phyloP scores from a whole-genome alignment of 2,329 filamentous ascomycete genomes.

The Ceratocystis harringtonii region DNA sequence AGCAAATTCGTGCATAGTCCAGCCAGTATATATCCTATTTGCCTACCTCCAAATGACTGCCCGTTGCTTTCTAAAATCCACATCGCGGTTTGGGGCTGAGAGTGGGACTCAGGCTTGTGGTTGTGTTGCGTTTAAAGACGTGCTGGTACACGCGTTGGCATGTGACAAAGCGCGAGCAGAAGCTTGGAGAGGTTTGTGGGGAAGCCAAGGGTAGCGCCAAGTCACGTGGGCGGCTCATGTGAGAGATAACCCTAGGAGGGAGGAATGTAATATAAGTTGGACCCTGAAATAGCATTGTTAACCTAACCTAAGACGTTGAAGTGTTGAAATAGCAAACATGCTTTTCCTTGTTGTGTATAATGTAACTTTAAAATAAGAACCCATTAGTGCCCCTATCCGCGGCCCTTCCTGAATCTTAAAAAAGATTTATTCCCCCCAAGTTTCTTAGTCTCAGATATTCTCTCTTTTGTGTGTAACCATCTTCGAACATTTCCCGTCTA shows the following conservation, averaged over 20 bases:
- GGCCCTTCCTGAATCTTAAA: neutral
- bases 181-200: neutral
- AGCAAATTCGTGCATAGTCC: neutral
- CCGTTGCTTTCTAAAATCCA: conserved; percentile 15
- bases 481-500: neutral
- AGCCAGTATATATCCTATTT: neutral
- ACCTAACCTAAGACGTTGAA: neutral
- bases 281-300: neutral
- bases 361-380: neutral
- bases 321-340: neutral
- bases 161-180: neutral
- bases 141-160: neutral
- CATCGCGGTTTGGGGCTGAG: neutral
- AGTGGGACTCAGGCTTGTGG: neutral
- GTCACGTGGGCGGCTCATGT: neutral
- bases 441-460: no score
- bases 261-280: neutral
- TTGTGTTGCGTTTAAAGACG: neutral
- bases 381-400: neutral
- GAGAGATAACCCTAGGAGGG: neutral
- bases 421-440: neutral
- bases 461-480: neutral
- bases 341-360: neutral
- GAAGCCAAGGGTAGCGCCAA: neutral
- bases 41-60: neutral